Percentiles rank a stretch among this genome's conserved stretches.
Evolutionary conservation across 1,284 basidiomycete genomes (phyloP).

Genomic region (Moesziomyces sp.): DNA sequence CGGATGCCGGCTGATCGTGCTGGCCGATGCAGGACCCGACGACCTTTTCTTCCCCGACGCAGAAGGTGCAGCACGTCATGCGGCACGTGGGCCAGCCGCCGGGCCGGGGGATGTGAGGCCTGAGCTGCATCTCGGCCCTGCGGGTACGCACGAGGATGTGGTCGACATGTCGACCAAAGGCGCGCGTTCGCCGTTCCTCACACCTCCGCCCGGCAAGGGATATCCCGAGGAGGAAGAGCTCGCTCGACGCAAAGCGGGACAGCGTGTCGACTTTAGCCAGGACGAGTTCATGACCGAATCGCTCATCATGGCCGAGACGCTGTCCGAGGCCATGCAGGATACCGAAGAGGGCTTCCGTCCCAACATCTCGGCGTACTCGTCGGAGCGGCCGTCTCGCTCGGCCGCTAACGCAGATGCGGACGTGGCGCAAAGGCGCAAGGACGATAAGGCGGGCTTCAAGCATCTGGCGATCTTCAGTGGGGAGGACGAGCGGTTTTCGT

Average conservation of each 20-base stretch:
- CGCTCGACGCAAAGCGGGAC: constrained; percentile 10
- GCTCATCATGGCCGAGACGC: constrained; percentile 74
- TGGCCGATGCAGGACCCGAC: constrained; percentile 72
- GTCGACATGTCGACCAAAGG: constrained; percentile 54
- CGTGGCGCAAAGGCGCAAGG: constrained; percentile 26
- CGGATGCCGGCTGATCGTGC: constrained; percentile 67
- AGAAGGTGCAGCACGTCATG: constrained; percentile 31
- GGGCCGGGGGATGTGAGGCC: constrained; percentile 30
- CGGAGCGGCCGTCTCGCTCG: constrained; percentile 13
- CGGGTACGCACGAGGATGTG: constrained; percentile 28
- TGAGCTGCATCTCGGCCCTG: constrained; percentile 13
- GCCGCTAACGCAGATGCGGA: background rate
- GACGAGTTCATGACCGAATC: constrained; percentile 66
- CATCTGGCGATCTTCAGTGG: constrained; percentile 76
- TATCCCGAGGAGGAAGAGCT: constrained; percentile 45
- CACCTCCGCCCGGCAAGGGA: constrained; percentile 23
- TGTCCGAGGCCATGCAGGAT: constrained; percentile 71
- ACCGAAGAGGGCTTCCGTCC: constrained; percentile 74
- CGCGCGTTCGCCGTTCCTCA: constrained; percentile 32
- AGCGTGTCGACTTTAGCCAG: constrained; percentile 17
- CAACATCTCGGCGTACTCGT: constrained; percentile 74
- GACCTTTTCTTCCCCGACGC: constrained; percentile 74
- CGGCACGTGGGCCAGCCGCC: constrained; percentile 42
- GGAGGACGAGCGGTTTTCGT: constrained; percentile 77
- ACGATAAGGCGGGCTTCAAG: constrained; percentile 69